These are phyloP conservation scores for Medakamo hakoo DNA, from an alignment of 139 green algal species.

Conservation along the genomic window DNA sequence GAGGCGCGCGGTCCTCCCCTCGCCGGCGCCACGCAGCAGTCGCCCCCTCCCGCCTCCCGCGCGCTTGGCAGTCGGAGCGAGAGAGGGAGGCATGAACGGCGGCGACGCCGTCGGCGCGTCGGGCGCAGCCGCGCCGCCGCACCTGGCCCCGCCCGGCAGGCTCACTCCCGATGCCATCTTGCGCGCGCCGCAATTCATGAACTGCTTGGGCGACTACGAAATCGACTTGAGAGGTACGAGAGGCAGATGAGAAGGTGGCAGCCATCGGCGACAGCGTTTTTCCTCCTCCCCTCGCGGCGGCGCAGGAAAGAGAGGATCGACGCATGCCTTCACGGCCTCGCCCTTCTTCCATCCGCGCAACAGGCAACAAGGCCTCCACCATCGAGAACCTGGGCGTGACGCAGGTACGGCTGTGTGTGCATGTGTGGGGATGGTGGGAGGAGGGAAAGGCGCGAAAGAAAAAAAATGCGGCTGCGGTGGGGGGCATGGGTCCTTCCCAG, in stretches of 20 bases:
- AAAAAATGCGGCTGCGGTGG: not conserved
- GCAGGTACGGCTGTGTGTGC: too few relatives aligned
- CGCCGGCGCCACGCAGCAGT: too few relatives aligned
- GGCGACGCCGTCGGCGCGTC: constrained; percentile 9
- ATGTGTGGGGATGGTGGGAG: too few relatives aligned
- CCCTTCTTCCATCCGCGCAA: not conserved
- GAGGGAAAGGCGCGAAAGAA: not conserved
- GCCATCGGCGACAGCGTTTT: not conserved
- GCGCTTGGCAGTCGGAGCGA: too few relatives aligned
- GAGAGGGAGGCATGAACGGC: not conserved
- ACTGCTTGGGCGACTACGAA: constrained; percentile 65
- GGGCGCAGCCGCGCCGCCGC: constrained; percentile 18
- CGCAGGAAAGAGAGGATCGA: too few relatives aligned
- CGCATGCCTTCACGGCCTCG: not conserved
- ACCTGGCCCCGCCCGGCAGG: constrained; percentile 30
- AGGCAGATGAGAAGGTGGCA: not conserved
- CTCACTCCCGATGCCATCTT: constrained; percentile 79
- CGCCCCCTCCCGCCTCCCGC: too few relatives aligned
- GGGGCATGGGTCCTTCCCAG: not conserved
- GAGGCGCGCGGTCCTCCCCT: too few relatives aligned
- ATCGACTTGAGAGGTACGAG: constrained; percentile 60
- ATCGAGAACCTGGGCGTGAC: constrained; percentile 91
- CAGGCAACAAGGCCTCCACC: constrained; percentile 62
- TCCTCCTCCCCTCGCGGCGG: not conserved
- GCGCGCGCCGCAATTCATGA: constrained; percentile 76